Base-by-base conservation (phyloP, 441 rosid genomes). In the Populus tomentosa region DNA sequence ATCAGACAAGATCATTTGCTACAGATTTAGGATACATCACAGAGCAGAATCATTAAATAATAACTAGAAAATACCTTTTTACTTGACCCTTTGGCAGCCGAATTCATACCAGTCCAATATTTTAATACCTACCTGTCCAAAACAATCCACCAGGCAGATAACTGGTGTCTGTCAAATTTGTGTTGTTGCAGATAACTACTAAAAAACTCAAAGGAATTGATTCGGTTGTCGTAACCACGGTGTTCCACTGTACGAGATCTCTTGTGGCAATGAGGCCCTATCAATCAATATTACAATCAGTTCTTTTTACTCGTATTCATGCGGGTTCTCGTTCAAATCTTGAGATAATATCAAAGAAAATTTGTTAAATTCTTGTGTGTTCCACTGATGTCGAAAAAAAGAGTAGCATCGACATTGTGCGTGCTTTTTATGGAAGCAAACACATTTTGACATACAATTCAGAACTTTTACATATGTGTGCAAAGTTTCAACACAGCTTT, bases 31-130 rank as follows among this genome's bases (percentile, higher is more conserved):
- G 16, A 46, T 13, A 46, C 53, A 46, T 16, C 62, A 21, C n/a
- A 18, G 3, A n/a, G 28, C 30, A 18, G 28, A 33, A 50, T 16
- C 28, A 73, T 16, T 5, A 20, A 20, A 26, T 13, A 9, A 23
- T 6, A 53, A 16, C 65, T 28, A 20, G 21, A 50, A 24, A 14
- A 74, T 78, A 93, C 98, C 90, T 87, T 85, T 46, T 88, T 81
- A 16, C 81, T 80, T 38, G 75, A 59, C 77, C 80, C 87, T 8
- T 86, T 88, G 42, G 86, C 77, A 74, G 74, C 23, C 92, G 85
- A 46, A 46, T 46, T 46, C 56, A 14, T 46, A 46, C 0, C 5
- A 14, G 56, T 46, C 56, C 56, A 46, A 46, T 14, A 46, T 46
- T 46, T 46, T 46, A 46, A 46, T 46, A 46, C 56, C 56, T 46